phyloP scores from a whole-genome alignment of 2,329 filamentous ascomycete genomes.

The Trichophyton verrucosum region DNA sequence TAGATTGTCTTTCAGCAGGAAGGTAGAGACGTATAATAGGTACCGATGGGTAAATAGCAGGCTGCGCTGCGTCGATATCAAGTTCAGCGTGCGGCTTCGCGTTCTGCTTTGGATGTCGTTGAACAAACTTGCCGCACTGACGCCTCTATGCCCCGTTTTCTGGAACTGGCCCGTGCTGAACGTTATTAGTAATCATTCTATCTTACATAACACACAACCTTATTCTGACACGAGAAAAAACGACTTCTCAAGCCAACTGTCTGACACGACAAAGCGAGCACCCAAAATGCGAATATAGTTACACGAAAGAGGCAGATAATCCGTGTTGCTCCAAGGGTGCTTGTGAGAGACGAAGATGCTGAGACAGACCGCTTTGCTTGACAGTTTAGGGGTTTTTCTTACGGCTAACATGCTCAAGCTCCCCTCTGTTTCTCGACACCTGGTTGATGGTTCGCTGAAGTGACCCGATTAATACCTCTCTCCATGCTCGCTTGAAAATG shows the following conservation, averaged over 20 bases:
- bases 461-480: too few relatives aligned
- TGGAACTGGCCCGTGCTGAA: background rate
- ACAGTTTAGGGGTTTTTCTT: too few relatives aligned
- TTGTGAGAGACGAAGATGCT: too few relatives aligned
- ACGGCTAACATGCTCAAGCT: too few relatives aligned
- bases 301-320: too few relatives aligned
- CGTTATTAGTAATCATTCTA: background rate
- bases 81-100: background rate
- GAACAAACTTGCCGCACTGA: background rate
- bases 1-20: background rate
- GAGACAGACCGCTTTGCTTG: too few relatives aligned
- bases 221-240: background rate
- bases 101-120: background rate
- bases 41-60: background rate
- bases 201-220: background rate
- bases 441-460: too few relatives aligned
- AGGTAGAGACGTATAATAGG: background rate
- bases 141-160: background rate
- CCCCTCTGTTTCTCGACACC: too few relatives aligned
- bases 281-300: too few relatives aligned
- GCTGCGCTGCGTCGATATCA: background rate
- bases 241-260: background rate
- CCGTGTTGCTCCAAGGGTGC: too few relatives aligned
- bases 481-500: too few relatives aligned
- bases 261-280: background rate